Percentiles rank a stretch among this genome's conserved stretches.
phyloP scores from a whole-genome alignment of 164 flowering plant genomes.

The Magnolia sinica region DNA sequence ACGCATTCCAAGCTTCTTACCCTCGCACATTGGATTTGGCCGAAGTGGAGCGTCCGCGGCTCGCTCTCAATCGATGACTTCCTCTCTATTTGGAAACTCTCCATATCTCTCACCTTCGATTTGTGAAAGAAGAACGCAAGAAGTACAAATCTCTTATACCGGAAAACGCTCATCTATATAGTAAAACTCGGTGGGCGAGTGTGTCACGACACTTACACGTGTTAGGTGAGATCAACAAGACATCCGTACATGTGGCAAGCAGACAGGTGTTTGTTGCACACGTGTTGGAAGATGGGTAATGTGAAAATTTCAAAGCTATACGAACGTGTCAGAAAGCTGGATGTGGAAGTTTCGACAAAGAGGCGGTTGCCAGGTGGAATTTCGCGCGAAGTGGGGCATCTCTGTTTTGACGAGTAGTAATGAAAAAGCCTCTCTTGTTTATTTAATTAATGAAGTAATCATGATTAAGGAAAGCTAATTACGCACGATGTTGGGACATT shows the following conservation, averaged over 20 bases:
- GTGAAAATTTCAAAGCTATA: background rate
- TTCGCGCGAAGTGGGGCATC: background rate
- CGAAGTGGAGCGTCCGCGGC: constrained; percentile 2
- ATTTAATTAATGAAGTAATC: no score
- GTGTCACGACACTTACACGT: background rate
- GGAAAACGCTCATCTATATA: background rate
- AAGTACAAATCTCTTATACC: background rate
- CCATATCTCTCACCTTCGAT: background rate
- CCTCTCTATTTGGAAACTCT: constrained; percentile 3
- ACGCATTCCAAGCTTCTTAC: background rate
- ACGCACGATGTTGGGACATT: no score
- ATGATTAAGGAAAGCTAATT: no score
- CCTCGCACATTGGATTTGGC: constrained; percentile 8
- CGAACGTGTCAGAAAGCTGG: background rate
- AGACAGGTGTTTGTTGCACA: background rate
- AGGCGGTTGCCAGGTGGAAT: background rate
- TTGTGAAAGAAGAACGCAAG: background rate
- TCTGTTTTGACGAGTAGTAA: background rate
- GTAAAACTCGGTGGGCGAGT: background rate
- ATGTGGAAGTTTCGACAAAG: background rate
- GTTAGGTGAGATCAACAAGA: background rate
- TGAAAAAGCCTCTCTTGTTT: background rate
- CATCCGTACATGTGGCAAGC: background rate
- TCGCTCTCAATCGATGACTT: constrained; percentile 10
- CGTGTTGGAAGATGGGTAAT: background rate